Evolutionary conservation across 495 filamentous ascomycete genomes (phyloP).

Genomic region (Daldinia grandis): DNA sequence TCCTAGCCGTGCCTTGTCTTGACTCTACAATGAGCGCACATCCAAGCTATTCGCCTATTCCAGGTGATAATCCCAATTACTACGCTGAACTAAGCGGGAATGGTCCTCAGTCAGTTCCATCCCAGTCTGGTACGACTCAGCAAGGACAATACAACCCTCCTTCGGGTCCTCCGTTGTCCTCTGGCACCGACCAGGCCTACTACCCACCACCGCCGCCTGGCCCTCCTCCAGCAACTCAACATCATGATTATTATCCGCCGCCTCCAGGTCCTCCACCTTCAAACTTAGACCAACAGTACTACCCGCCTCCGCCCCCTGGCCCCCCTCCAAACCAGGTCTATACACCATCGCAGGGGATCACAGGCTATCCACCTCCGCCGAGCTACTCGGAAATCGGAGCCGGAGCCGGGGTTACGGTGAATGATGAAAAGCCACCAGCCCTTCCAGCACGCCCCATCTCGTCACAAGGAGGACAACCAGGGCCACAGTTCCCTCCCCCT

Average conservation of each 20-base stretch:
- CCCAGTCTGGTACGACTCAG: slow-evolving; percentile 10
- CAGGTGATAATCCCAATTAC: slow-evolving; percentile 30
- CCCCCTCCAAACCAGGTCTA: slow-evolving; percentile 18
- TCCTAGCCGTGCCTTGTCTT: too few relatives aligned
- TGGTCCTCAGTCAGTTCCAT: slow-evolving; percentile 13
- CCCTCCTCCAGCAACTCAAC: slow-evolving; percentile 18
- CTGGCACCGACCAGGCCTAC: slow-evolving; percentile 15
- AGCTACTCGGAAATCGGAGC: slow-evolving; percentile 16
- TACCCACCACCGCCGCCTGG: slow-evolving; percentile 30
- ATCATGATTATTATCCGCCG: slow-evolving; percentile 22
- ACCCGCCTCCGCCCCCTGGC: slow-evolving; percentile 27
- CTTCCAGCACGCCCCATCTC: slow-evolving; percentile 28
- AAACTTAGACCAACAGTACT: slow-evolving; percentile 19
- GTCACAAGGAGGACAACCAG: slow-evolving; percentile 10
- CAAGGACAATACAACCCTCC: slow-evolving; percentile 16
- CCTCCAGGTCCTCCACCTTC: slow-evolving; percentile 28
- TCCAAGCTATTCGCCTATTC: slow-evolving; percentile 25
- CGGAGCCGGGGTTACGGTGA: slow-evolving; percentile 3
- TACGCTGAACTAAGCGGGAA: slow-evolving; percentile 27
- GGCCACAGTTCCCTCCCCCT: slow-evolving; percentile 21
- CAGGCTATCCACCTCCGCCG: slow-evolving; percentile 19
- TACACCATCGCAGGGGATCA: background rate
- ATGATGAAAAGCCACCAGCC: slow-evolving; percentile 26
- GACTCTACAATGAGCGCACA: slow-evolving; percentile 30
- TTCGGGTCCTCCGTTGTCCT: slow-evolving; percentile 8